phyloP scores from a whole-genome alignment of 2,329 filamentous ascomycete genomes.

The Tolypocladium amazonense region DNA sequence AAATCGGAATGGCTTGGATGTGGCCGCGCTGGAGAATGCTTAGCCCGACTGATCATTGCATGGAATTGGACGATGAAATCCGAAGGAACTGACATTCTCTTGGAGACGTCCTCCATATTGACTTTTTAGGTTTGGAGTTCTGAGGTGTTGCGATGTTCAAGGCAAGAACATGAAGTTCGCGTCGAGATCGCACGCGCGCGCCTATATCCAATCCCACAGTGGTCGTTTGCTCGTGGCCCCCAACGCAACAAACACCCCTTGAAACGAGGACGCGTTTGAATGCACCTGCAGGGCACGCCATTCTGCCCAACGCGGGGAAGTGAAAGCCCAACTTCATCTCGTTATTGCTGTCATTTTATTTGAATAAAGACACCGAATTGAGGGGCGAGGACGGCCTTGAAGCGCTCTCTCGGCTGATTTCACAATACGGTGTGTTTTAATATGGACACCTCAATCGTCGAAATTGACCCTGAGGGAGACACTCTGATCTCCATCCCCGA shows the following conservation, averaged over 20 bases:
- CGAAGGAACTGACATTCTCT: not conserved
- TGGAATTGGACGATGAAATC: not conserved
- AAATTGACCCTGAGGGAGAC: not conserved
- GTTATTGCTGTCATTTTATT: too few species aligned
- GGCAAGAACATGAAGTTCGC: too few species aligned
- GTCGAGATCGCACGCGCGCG: too few species aligned
- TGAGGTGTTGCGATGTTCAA: too few species aligned
- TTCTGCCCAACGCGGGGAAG: not conserved
- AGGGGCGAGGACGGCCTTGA: not conserved
- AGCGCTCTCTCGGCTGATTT: not conserved
- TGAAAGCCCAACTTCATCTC: not conserved
- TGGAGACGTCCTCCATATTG: not conserved
- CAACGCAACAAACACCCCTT: too few species aligned
- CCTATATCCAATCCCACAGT: too few species aligned
- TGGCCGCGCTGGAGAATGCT: not conserved
- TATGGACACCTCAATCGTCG: not conserved
- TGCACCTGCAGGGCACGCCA: not conserved
- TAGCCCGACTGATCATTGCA: not conserved
- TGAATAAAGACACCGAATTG: too few species aligned
- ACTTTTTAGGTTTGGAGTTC: not conserved
- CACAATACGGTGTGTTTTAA: not conserved
- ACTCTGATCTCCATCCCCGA: not conserved
- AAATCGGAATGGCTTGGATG: not conserved
- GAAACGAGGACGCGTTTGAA: not conserved
- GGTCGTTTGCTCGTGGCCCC: too few species aligned